phyloP scores from a whole-genome alignment of 345 rosid genomes.

The Linum usitatissimum region DNA sequence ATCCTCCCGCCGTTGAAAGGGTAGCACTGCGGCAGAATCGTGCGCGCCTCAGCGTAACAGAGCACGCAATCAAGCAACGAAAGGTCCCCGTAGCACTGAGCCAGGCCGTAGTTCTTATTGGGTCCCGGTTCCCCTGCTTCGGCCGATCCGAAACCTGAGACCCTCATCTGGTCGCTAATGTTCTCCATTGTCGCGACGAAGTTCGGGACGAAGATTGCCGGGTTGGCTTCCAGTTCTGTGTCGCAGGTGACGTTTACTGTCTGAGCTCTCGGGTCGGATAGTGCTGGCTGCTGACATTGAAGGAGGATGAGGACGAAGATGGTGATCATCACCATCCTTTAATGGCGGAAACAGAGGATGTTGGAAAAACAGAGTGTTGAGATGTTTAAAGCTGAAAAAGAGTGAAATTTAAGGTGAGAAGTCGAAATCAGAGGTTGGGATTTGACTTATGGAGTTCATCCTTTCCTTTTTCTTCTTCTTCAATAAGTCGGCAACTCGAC shows the following conservation, averaged over 20 bases:
- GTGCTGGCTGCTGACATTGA: conserved; percentile 4
- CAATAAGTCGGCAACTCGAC: too few species aligned
- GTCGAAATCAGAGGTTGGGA: too few species aligned
- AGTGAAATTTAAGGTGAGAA: too few species aligned
- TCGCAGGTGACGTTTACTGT: conserved; percentile 34
- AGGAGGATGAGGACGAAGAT: too few species aligned
- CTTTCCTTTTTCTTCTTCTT: too few species aligned
- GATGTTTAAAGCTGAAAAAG: too few species aligned
- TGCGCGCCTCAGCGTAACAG: conserved; percentile 86
- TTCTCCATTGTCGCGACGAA: conserved; percentile 76
- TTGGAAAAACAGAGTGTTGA: too few species aligned
- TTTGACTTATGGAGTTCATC: too few species aligned
- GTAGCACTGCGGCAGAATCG: conserved; percentile 78
- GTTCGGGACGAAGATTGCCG: conserved; percentile 50
- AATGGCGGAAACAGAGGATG: too few species aligned
- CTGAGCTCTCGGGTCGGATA: conserved; percentile 42
- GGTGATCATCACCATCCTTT: too few species aligned
- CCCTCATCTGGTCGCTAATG: conserved; percentile 54
- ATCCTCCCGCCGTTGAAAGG: conserved; percentile 70
- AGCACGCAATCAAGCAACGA: conserved; percentile 67
- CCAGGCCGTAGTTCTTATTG: conserved; percentile 60
- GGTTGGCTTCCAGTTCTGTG: conserved; percentile 45
- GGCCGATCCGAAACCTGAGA: conserved; percentile 47
- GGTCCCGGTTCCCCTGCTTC: conserved; percentile 54
- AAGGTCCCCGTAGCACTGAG: conserved; percentile 87